A percentile compares a stretch with the other conserved stretches of the same genome.
phyloP scores from a whole-genome alignment of 2,329 filamentous ascomycete species.

The Aspergillus caelatus region DNA sequence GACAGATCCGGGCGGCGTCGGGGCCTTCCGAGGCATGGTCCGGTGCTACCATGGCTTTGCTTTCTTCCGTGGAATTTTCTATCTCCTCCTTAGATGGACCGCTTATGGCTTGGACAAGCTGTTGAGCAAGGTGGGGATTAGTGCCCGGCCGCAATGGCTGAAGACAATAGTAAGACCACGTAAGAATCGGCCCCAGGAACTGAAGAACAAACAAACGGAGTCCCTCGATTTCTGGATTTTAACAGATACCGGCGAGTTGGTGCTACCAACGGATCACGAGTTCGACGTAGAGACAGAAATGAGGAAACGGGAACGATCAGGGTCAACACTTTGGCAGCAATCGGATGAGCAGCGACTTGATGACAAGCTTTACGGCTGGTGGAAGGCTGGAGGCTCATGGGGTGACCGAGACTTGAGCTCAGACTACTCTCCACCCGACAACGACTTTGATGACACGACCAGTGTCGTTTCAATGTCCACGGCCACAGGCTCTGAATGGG shows the following conservation, averaged over 20 bases:
- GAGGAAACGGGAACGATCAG: constrained; percentile 60
- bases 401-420: constrained; percentile 79
- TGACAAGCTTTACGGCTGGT: constrained; percentile 78
- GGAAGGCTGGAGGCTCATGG: constrained; percentile 82
- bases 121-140: constrained; percentile 63
- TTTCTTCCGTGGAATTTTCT: constrained; percentile 75
- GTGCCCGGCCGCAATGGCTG: constrained; percentile 66
- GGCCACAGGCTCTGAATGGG: constrained; percentile 54
- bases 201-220: constrained; percentile 22
- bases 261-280: constrained; percentile 62
- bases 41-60: constrained; percentile 74
- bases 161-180: constrained; percentile 37
- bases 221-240: constrained; percentile 58
- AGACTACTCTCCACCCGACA: constrained; percentile 66
- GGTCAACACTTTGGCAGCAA: constrained; percentile 43
- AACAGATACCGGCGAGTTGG: constrained; percentile 56
- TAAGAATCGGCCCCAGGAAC: constrained; percentile 20
- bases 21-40: constrained; percentile 75
- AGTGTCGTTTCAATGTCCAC: constrained; percentile 74
- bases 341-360: constrained; percentile 70
- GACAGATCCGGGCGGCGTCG: constrained; percentile 64
- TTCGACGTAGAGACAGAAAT: constrained; percentile 83
- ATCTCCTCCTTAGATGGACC: constrained; percentile 62
- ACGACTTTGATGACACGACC: constrained; percentile 71
- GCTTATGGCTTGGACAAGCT: constrained; percentile 58